Evolutionary conservation across 2,329 filamentous ascomycete species (phyloP).

Genomic region (Colletotrichum sublineola): DNA sequence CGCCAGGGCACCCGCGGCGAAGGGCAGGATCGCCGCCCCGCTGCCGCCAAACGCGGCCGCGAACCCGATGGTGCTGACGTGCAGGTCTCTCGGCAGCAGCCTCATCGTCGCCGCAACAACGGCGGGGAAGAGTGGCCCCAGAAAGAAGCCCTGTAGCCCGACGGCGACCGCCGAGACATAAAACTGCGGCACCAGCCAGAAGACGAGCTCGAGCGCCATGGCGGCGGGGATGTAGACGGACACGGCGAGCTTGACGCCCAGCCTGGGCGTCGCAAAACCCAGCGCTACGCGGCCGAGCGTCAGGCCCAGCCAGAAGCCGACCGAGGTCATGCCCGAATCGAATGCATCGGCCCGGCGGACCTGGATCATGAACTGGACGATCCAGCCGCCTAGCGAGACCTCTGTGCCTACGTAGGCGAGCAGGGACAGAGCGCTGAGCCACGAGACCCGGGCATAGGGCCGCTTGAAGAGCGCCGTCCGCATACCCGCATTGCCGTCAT

Average conservation of each 20-base stretch:
- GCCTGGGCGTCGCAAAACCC: constrained; percentile 78
- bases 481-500: constrained; percentile 48
- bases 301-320: constrained; percentile 86
- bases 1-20: constrained; percentile 77
- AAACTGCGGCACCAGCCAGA: constrained; percentile 86
- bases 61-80: constrained; percentile 83
- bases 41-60: constrained; percentile 80
- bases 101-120: constrained; percentile 79
- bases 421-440: constrained; percentile 79
- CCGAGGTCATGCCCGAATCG: constrained; percentile 79
- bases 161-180: constrained; percentile 81
- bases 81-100: constrained; percentile 76
- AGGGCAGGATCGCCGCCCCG: constrained; percentile 76
- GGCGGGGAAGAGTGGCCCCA: constrained; percentile 83
- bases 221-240: constrained; percentile 73
- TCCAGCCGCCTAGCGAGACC: constrained; percentile 84
- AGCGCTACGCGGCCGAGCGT: constrained; percentile 78
- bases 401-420: constrained; percentile 83
- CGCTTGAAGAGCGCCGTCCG: constrained; percentile 57
- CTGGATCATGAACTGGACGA: constrained; percentile 85
- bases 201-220: constrained; percentile 77
- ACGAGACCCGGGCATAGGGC: constrained; percentile 68
- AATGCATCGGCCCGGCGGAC: constrained; percentile 78
- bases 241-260: constrained; percentile 78
- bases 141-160: constrained; percentile 80